phyloP scores from a whole-genome alignment of 2,329 filamentous ascomycete species.

The Akanthomyces lecanii region DNA sequence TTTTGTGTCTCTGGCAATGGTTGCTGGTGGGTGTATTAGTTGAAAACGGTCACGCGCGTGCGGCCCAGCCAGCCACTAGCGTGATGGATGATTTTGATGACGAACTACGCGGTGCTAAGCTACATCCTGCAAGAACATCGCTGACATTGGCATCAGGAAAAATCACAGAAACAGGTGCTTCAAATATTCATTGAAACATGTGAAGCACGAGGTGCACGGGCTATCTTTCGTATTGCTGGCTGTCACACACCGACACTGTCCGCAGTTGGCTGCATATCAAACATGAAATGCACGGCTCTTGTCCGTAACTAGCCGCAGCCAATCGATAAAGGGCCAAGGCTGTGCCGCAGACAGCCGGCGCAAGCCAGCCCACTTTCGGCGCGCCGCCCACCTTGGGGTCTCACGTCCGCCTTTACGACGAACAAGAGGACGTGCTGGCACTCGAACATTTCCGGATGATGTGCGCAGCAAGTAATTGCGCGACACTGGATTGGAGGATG shows the following conservation, averaged over 20 bases:
- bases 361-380: conserved; percentile 10
- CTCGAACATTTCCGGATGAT: too few species aligned
- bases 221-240: too few species aligned
- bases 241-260: background rate
- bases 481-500: conserved; percentile 11
- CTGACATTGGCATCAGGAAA: too few species aligned
- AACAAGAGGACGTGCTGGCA: too few species aligned
- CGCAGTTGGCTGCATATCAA: background rate
- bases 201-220: too few species aligned
- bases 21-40: background rate
- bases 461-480: background rate
- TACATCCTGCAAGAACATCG: too few species aligned
- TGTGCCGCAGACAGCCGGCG: conserved; percentile 29
- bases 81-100: background rate
- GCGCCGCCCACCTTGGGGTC: background rate
- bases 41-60: conserved; percentile 12
- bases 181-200: too few species aligned
- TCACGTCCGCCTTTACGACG: too few species aligned
- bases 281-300: background rate
- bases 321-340: conserved; percentile 21
- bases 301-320: conserved; percentile 5
- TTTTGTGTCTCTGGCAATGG: too few species aligned
- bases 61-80: conserved; percentile 8
- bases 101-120: background rate
- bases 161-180: too few species aligned